Evolutionary conservation across 768 basidiomycete species (phyloP), one percentile per base, ranked within the genome.

Genomic region (Collybia nuda): DNA sequence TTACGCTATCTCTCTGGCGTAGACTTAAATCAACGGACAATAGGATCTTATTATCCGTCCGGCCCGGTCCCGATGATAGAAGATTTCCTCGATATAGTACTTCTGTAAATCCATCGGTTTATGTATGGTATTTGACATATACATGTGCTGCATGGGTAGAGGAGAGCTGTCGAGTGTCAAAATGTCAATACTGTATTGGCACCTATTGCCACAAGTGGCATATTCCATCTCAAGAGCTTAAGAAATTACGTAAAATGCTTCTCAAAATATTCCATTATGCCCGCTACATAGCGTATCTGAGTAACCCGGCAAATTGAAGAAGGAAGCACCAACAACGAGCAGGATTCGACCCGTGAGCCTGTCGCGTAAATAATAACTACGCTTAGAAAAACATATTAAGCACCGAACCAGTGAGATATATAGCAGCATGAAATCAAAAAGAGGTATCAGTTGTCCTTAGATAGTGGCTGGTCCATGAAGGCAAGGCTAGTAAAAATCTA

Each of bases 361-460:
- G 63, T 63, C 58, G 64, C 64, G 48, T 56, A 58, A 56, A 58
- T 57, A 60, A 62, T 63, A 55, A 57, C 64, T 66, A 66, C 63
- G 60, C 62, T 56, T 47, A 37, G 57, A 63, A 69, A 68, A 67
- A 70, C 66, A 61, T 68, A 72, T 72, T 72, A 74, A 64, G 65
- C 67, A 72, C 66, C 61, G 54, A 62, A 66, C 61, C 44, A 54
- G 28, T 36, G 39, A 40, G n/a, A 69, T 65, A 67, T 64, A 63
- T 64, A 71, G 64, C 69, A 71, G 58, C 69, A 59, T 60, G 62
- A 63, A 69, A 64, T 64, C 64, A 65, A 71, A 61, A 32, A 32
- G 59, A 66, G 62, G 65, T 66, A 71, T 68, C 59, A 46, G 54
- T 55, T 65, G 63, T 69, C 63, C 59, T 55, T 59, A 47, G 54